phyloP scores from a whole-genome alignment of 2,329 filamentous ascomycete species.

The Pseudogymnoascus sp. region DNA sequence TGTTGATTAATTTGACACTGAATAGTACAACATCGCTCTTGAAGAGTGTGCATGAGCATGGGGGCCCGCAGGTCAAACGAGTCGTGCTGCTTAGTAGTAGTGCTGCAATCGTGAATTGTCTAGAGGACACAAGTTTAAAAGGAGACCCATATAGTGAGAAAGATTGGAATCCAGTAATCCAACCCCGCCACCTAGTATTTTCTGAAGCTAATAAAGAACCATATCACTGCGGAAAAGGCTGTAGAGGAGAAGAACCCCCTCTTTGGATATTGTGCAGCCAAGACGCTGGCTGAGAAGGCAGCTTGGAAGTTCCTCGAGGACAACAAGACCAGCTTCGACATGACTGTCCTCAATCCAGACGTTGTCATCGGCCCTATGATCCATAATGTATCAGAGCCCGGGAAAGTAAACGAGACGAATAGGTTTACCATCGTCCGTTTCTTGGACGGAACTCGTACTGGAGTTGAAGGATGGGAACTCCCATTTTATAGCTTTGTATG shows the following conservation, averaged over 20 bases:
- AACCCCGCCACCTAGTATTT: constrained; percentile 16
- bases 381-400: constrained; percentile 51
- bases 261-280: constrained; percentile 42
- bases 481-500: constrained; percentile 18
- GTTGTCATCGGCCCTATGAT: constrained; percentile 54
- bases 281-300: constrained; percentile 57
- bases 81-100: constrained; percentile 49
- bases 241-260: constrained; percentile 34
- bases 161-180: constrained; percentile 46
- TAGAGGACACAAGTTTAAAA: constrained; percentile 14
- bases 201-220: neutral
- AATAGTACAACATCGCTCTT: constrained; percentile 57
- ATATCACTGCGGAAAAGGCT: constrained; percentile 14
- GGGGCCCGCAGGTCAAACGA: constrained; percentile 51
- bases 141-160: constrained; percentile 36
- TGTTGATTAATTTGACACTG: neutral
- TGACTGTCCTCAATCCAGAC: constrained; percentile 52
- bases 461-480: constrained; percentile 17
- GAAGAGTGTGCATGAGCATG: constrained; percentile 53
- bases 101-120: constrained; percentile 24
- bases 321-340: constrained; percentile 44
- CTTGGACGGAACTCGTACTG: constrained; percentile 41
- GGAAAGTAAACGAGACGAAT: constrained; percentile 62
- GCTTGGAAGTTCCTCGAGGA: constrained; percentile 53
- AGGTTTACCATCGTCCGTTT: constrained; percentile 41